Percentiles rank a stretch among this genome's conserved stretches.
These are phyloP conservation scores for Leccinum longicurvipes DNA, from an alignment of 768 basidiomycete species.

Conservation along the genomic window DNA sequence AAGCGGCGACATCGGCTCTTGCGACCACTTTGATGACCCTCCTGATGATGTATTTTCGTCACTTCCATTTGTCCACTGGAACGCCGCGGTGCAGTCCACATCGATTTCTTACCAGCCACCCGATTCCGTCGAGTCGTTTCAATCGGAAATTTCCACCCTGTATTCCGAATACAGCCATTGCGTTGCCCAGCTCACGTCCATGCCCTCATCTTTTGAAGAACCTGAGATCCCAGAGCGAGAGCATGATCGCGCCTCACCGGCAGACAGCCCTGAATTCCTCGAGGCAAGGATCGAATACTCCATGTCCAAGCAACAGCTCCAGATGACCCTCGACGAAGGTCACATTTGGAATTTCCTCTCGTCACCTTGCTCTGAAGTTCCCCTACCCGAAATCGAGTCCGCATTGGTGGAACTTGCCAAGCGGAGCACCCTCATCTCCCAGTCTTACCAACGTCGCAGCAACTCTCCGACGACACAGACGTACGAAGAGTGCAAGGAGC, in stretches of 20 bases:
- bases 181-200: constrained; percentile 41
- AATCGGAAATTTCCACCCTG: constrained; percentile 40
- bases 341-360: constrained; percentile 52
- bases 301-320: constrained; percentile 61
- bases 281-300: constrained; percentile 42
- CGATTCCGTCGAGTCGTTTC: constrained; percentile 30
- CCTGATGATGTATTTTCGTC: constrained; percentile 8
- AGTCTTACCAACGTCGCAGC: constrained; percentile 63
- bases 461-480: constrained; percentile 60
- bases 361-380: constrained; percentile 5
- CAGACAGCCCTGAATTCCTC: constrained; percentile 21
- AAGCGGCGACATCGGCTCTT: constrained; percentile 1
- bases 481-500: constrained; percentile 66
- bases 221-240: constrained; percentile 9
- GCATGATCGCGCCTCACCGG: constrained; percentile 2
- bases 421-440: constrained; percentile 54
- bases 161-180: constrained; percentile 50
- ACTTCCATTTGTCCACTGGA: constrained; percentile 27
- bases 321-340: constrained; percentile 59
- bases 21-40: constrained; percentile 15
- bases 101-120: constrained; percentile 1
- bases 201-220: constrained; percentile 32
- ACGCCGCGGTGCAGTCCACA: constrained; percentile 18
- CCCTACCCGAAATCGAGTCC: constrained; percentile 20
- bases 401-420: constrained; percentile 37